Percentiles rank a stretch among this genome's conserved stretches.
Conservation (phyloP, 108 stramenopile genomes). For the Conticribra guillardii region DNA sequence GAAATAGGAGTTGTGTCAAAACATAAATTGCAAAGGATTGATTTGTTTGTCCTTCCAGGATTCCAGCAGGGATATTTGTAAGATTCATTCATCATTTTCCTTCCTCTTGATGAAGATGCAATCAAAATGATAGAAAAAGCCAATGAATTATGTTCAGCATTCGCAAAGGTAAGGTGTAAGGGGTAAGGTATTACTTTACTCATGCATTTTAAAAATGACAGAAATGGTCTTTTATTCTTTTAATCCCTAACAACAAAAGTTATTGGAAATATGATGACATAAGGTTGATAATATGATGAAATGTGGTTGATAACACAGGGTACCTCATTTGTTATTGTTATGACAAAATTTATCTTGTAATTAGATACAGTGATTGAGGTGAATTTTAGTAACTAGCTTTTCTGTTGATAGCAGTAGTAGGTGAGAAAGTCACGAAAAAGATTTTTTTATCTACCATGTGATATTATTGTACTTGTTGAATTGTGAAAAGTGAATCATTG, state of each 20-base stretch:
- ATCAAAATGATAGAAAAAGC: conserved; percentile 7
- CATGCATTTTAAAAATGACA: no score
- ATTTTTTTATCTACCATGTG: no score
- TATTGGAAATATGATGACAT: background rate
- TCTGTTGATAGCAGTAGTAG: conserved; percentile 17
- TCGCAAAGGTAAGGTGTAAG: background rate
- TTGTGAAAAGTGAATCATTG: no score
- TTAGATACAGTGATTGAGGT: conserved; percentile 36
- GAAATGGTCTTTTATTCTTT: background rate
- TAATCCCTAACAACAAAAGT: conserved; percentile 1
- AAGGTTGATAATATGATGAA: conserved; percentile 21
- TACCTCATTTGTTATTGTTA: conserved; percentile 13
- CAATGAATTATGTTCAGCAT: background rate
- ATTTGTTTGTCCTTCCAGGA: conserved; percentile 43
- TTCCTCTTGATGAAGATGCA: conserved; percentile 3
- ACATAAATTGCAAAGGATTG: conserved; percentile 8
- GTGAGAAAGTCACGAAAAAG: no score
- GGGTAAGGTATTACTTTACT: no score
- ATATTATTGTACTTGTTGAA: no score
- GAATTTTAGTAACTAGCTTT: conserved; percentile 36
- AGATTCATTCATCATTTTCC: conserved; percentile 22
- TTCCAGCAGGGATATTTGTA: conserved; percentile 37
- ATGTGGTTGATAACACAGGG: conserved; percentile 23
- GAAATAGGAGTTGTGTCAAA: background rate
- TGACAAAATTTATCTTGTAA: conserved; percentile 35